phyloP scores from a whole-genome alignment of 345 rosid genomes.

The Geranium brycei region DNA sequence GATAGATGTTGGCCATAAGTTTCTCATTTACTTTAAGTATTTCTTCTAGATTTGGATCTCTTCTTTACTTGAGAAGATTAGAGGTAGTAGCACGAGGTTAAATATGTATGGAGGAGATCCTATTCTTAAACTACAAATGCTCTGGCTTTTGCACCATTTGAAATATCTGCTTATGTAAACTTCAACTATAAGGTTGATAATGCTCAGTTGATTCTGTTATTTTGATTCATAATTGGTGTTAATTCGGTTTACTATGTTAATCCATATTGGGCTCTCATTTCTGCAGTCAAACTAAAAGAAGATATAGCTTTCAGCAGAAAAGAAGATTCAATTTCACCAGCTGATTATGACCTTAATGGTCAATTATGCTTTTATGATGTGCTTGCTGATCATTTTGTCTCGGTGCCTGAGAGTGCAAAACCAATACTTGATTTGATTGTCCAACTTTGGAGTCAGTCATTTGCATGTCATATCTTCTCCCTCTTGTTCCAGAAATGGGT shows the following conservation, averaged over 20 bases:
- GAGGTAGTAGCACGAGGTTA: not conserved
- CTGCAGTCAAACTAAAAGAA: slow-evolving; percentile 35
- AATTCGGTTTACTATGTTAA: not conserved
- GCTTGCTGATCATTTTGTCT: slow-evolving; percentile 80
- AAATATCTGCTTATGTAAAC: too few relatives aligned
- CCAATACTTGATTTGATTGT: slow-evolving; percentile 74
- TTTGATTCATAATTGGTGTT: not conserved
- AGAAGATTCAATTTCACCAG: slow-evolving; percentile 48
- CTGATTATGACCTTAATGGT: slow-evolving; percentile 25
- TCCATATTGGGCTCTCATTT: not conserved
- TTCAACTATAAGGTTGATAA: not conserved
- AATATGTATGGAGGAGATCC: not conserved
- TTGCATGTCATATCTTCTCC: slow-evolving; percentile 76
- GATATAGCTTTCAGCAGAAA: slow-evolving; percentile 63
- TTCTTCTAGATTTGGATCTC: not conserved
- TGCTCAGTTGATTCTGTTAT: not conserved
- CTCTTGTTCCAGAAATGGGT: slow-evolving; percentile 96
- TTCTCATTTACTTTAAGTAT: not conserved
- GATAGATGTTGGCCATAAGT: not conserved
- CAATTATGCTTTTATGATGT: slow-evolving; percentile 74
- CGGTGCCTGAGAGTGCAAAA: slow-evolving; percentile 51
- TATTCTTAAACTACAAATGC: not conserved
- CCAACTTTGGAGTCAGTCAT: slow-evolving; percentile 96
- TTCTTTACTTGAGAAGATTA: not conserved
- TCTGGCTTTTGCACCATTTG: not conserved